A percentile compares a stretch with the other conserved stretches of the same genome.
phyloP scores from a whole-genome alignment of 2,329 filamentous ascomycete genomes.

The Plenodomus lindquistii region DNA sequence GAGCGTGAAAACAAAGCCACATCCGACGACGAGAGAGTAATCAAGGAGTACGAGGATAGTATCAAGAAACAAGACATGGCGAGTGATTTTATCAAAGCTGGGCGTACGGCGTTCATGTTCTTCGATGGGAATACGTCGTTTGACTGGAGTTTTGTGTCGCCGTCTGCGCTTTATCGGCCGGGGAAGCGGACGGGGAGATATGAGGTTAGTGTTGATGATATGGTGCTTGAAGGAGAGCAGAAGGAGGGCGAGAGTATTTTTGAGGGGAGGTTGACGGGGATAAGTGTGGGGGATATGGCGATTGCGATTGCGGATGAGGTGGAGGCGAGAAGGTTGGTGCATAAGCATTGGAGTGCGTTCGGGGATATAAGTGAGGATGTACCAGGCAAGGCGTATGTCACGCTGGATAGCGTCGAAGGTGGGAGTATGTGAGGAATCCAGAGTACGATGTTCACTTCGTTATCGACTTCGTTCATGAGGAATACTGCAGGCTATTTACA shows the following conservation, averaged over 20 bases:
- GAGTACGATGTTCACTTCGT: not conserved
- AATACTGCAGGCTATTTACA: no score
- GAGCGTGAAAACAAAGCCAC: constrained; percentile 17
- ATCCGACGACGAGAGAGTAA: constrained; percentile 14
- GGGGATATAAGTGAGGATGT: constrained; percentile 36
- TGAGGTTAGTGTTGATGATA: constrained; percentile 37
- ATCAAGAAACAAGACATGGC: constrained; percentile 30
- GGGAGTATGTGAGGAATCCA: constrained; percentile 7
- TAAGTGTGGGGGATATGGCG: constrained; percentile 41
- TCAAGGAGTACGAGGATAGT: constrained; percentile 27
- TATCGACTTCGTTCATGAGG: not conserved
- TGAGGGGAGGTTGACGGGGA: constrained; percentile 37
- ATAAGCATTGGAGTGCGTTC: constrained; percentile 39
- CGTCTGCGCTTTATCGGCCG: constrained; percentile 39
- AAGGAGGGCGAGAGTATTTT: constrained; percentile 27
- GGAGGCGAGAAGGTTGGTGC: constrained; percentile 28
- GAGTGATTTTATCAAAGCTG: constrained; percentile 38
- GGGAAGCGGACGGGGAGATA: constrained; percentile 39
- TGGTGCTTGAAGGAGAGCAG: constrained; percentile 32
- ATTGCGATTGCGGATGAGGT: constrained; percentile 43
- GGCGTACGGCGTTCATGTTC: constrained; percentile 42
- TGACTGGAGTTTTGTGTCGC: constrained; percentile 40
- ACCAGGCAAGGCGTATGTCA: constrained; percentile 30
- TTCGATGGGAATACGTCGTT: constrained; percentile 42
- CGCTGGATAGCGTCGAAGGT: constrained; percentile 23